Percentiles rank a stretch among this genome's conserved stretches.
phyloP scores from a whole-genome alignment of 2,329 filamentous ascomycete genomes.

The Fonsecaea monophora region DNA sequence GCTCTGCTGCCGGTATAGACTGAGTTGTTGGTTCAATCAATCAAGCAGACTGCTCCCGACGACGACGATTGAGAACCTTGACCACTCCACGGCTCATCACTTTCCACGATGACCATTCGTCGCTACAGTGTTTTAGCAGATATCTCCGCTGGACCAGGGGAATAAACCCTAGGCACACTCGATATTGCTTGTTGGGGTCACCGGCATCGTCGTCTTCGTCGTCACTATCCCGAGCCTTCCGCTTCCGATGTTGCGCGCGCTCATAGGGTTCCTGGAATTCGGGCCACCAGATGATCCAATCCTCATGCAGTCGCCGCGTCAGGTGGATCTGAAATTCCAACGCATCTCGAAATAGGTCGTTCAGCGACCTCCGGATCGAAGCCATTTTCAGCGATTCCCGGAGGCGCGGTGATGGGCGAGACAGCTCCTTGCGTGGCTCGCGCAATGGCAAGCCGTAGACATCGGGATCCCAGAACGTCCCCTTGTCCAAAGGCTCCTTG shows the following conservation, averaged over 20 bases:
- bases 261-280: background rate
- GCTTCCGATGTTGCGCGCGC: background rate
- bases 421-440: background rate
- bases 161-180: background rate
- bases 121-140: no score
- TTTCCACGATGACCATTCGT: background rate
- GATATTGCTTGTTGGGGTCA: background rate
- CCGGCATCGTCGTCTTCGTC: background rate
- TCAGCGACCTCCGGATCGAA: background rate
- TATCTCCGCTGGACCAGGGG: background rate
- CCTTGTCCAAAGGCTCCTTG: background rate
- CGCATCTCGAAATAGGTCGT: background rate
- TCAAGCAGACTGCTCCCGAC: no score
- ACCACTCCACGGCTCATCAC: constrained; percentile 1
- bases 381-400: background rate
- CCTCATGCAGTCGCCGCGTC: background rate
- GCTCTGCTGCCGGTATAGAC: no score
- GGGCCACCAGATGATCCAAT: background rate
- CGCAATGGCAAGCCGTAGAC: background rate
- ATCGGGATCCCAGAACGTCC: background rate
- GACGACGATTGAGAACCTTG: no score
- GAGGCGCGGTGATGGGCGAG: background rate
- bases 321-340: background rate
- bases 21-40: no score
- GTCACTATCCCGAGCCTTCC: background rate